phyloP scores from a whole-genome alignment of 768 basidiomycete genomes.

The Suillus fuscotomentosus region DNA sequence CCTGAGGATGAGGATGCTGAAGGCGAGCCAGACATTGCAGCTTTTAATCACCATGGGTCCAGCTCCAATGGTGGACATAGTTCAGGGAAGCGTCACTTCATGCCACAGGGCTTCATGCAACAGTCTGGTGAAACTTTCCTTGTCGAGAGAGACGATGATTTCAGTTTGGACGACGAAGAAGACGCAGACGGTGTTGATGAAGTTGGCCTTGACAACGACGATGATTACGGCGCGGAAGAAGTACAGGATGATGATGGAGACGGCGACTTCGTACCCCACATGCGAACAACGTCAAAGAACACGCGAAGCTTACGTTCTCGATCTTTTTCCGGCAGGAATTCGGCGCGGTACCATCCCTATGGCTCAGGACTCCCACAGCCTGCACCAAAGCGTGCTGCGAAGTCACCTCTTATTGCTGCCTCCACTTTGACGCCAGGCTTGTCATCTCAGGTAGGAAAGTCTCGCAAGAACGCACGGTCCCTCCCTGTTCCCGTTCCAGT shows the following conservation, averaged over 20 bases:
- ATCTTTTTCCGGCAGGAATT: slow-evolving; percentile 30
- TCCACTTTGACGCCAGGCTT: slow-evolving; percentile 27
- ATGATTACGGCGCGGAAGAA: slow-evolving; percentile 28
- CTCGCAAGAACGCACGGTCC: slow-evolving; percentile 37
- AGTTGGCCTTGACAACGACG: slow-evolving; percentile 18
- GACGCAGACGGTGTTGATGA: slow-evolving; percentile 28
- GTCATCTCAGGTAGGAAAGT: slow-evolving; percentile 23
- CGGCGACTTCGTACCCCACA: slow-evolving; percentile 34
- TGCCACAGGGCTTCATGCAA: slow-evolving; percentile 16
- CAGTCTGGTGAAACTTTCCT: slow-evolving; percentile 17
- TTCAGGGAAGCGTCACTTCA: slow-evolving; percentile 18
- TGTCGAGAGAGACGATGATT: slow-evolving; percentile 17
- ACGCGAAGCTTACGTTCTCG: slow-evolving; percentile 36
- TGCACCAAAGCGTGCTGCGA: slow-evolving; percentile 29
- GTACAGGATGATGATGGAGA: slow-evolving; percentile 25
- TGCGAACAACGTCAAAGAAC: slow-evolving; percentile 36
- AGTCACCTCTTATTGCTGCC: slow-evolving; percentile 30
- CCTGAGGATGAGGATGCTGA: slow-evolving; percentile 36
- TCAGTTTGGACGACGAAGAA: slow-evolving; percentile 18
- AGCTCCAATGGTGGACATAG: slow-evolving; percentile 23
- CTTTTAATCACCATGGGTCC: slow-evolving; percentile 25
- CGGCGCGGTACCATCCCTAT: slow-evolving; percentile 34
- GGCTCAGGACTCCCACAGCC: slow-evolving; percentile 25
- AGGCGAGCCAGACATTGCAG: slow-evolving; percentile 29
- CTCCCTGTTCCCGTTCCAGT: slow-evolving; percentile 60